Base-by-base conservation (phyloP, 495 filamentous ascomycete genomes). In the Massariosphaeria phaeospora region DNA sequence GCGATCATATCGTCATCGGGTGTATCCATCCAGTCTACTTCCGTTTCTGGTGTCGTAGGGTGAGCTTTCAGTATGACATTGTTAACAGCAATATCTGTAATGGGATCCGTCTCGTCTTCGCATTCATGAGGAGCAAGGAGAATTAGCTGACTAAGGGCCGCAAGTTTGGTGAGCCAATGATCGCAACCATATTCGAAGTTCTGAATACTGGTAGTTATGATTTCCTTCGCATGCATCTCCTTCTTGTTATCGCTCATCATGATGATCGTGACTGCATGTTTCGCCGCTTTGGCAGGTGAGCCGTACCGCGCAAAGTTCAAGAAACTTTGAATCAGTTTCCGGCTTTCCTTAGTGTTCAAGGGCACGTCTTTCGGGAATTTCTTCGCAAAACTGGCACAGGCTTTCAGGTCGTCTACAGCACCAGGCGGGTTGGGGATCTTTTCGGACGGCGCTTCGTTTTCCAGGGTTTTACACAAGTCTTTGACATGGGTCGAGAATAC, bases 401-500 rank as follows among this genome's bases (percentile, higher is more conserved):
- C 91, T 67, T 94, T 96, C 52, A 99, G 75, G 5, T 89, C 91
- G 66, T 95, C 88, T 17, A 90, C 88, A 9, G 86, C 83, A 1
- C 79, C 73, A 2, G 79, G 61, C 48, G 88, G 83, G 47, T 87
- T 86, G 1, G 78, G 59, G 24, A 78, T 79, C n/a, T 76, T 76
- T 12, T 73, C 68, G 13, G 78, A 82, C 2, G 93, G 91, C 6
- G 89, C 86, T 64, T 89, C 81, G 18, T 86, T 80, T 60, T 87
- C 80, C 7, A 99, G 75, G 31, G 85, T 79, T 62, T 86, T 88
- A 70, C 90, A 95, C 49, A 99, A 84, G 60, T 95, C 91, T 40
- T 88, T 86, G 4, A 96, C 84, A 59, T 97, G 91, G 1, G 88
- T 86, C 68, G 89, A 87, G 68, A 99, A 85, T 8, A 97, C 80